Evolutionary conservation across 202 grass and related monocot genomes (phyloP), one percentile per base, ranked within the genome.

Genomic region (Alloteropsis angusta): DNA sequence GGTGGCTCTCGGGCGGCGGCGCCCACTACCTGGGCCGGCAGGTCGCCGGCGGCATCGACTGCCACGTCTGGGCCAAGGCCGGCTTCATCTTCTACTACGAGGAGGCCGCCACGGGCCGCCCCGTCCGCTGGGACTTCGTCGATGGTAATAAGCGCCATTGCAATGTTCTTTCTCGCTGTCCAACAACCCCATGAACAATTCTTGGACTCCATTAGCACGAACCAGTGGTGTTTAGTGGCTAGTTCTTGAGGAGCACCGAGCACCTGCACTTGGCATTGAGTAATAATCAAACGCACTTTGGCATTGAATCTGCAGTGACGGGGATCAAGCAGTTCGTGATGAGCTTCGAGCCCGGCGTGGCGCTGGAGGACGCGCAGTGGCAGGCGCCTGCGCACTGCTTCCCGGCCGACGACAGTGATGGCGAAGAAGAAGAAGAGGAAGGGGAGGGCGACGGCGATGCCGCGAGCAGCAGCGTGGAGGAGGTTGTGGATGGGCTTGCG

Each of bases 81-180:
- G 90, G 66, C 0, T 97, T 97, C 61, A 52, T 93, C 67, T 52
- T 70, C 65, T 97, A 97, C 88, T 97, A 85, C 56, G 90, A 97
- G 93, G 90, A 93, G 55, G 86, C 74, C 4, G 3, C 9, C 59
- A 93, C 90, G 16, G 59, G 84, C 9, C 86, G 86, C 8, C 93
- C 90, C 44, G 93, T 97, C 64, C 86, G 90, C 0, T 97, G 88
- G 93, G 28, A 93, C 73, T 97, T 97, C 83, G 28, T 83, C 36
- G 63, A 85, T 4, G 85, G 93, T n/a, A n/a, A n/a, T n/a, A n/a
- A n/a, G n/a, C n/a, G n/a, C n/a, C n/a, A n/a, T n/a, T n/a, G n/a
- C n/a, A n/a, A n/a, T n/a, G n/a, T n/a, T n/a, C n/a, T n/a, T n/a
- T n/a, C n/a, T n/a, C n/a, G n/a, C n/a, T n/a, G n/a, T n/a, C n/a